These are phyloP conservation scores for Striga hermonthica DNA, from an alignment of 305 asterid species.

Conservation along the genomic window DNA sequence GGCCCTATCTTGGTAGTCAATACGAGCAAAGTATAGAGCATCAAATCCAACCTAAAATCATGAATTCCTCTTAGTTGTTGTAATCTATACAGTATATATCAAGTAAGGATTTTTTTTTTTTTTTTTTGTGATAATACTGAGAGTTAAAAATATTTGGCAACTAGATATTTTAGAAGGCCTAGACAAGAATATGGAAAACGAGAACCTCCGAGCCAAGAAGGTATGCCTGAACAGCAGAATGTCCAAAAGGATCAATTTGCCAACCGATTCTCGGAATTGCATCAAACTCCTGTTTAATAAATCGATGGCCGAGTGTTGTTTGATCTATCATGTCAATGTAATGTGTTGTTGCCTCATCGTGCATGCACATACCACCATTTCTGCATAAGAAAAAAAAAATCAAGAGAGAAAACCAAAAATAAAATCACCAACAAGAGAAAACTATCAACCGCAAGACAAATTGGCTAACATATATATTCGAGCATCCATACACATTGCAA, in stretches of 20 bases:
- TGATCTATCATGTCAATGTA: constrained; percentile 98
- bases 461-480: no score
- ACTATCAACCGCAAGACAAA: no score
- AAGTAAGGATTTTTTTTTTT: neutral
- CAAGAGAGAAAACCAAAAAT: neutral
- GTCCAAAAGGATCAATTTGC: constrained; percentile 99
- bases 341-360: constrained; percentile 94
- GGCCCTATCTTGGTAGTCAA: constrained; percentile 96
- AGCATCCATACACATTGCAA: no score
- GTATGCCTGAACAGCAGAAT: constrained; percentile 98
- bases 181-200: neutral
- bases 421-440: constrained; percentile 1
- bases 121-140: no score
- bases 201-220: constrained; percentile 91
- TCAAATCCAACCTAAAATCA: constrained; percentile 87
- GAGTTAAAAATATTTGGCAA: constrained; percentile 1
- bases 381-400: constrained; percentile 38
- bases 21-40: constrained; percentile 89
- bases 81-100: constrained; percentile 9
- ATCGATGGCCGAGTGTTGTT: constrained; percentile 87
- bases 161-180: neutral
- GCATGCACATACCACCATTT: constrained; percentile 99
- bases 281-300: constrained; percentile 67
- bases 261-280: constrained; percentile 95
- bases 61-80: constrained; percentile 18